Conservation (phyloP, 306 rosid genomes). For the Citrullus mucosospermus region DNA sequence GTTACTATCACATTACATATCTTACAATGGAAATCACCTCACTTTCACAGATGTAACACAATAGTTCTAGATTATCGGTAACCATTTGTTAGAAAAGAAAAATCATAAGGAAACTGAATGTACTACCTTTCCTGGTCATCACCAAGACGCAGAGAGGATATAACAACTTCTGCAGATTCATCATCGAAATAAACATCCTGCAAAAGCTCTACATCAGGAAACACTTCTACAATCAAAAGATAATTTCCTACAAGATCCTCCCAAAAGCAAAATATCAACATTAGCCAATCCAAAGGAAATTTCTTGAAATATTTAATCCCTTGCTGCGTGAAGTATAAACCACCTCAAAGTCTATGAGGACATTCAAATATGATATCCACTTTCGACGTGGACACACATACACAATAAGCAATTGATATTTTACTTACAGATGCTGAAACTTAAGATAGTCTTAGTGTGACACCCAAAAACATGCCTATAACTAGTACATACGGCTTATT, state of each 20-base stretch:
- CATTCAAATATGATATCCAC: background rate
- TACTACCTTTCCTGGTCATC: slow-evolving; percentile 92
- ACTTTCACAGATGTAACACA: background rate
- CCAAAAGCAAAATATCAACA: background rate
- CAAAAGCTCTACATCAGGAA: slow-evolving; percentile 13
- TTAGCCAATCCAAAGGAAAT: background rate
- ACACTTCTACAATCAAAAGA: slow-evolving; percentile 10
- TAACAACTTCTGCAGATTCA: slow-evolving; percentile 98
- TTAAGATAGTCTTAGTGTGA: background rate
- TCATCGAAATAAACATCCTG: slow-evolving; percentile 98
- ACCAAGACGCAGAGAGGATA: slow-evolving; percentile 88
- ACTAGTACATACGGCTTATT: background rate
- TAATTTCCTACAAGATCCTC: background rate
- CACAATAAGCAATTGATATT: background rate
- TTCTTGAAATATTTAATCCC: background rate
- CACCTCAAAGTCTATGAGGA: background rate
- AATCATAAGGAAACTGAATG: slow-evolving; percentile 2
- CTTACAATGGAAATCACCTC: background rate
- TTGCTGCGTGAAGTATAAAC: background rate
- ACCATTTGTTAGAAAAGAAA: background rate
- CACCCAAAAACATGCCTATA: background rate
- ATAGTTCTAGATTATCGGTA: background rate
- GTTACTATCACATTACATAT: background rate
- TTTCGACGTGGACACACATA: background rate
- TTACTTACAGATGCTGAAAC: background rate